Evolutionary conservation across 225 moss, liverwort and hornwort species (phyloP), one percentile per base, ranked within the genome.

Genomic region (Bryoerythrophyllum caledonicum): DNA sequence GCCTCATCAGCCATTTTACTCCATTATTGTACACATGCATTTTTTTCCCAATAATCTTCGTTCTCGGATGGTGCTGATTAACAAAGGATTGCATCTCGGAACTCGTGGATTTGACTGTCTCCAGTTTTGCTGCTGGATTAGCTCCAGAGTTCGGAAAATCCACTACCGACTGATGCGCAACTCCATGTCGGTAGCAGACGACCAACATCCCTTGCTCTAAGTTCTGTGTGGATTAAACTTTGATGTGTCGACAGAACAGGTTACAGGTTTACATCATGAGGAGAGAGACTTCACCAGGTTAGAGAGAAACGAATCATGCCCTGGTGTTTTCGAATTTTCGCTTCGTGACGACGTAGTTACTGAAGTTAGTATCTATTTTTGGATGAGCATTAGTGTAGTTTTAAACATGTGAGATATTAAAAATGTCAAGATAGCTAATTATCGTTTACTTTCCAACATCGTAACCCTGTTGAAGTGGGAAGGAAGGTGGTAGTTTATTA

Each of bases 1-100:
- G 72, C 67, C 71, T 56, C 67, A 67, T 75, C 79, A 67, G 55
- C 79, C 71, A 67, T 48, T 60, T 46, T 26, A 75, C 72, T 62
- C 62, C 59, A 53, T 61, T 72, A 27, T 48, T 79, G 61, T 71
- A 71, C 28, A 62, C 60, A 75, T 75, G 55, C 75, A 83, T 61
- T 83, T 71, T 79, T 75, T 48, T 46, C 5, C 38, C 7, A 71
- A 66, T 61, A 71, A 56, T 35, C 54, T 60, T 40, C 37, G 38
- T 14, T 8, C 60, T 71, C 46, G 44, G 54, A 65, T 44, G 21
- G 34, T 41, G 44, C 61, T 10, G 6, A 79, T 78, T 60, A 34
- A 52, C 6, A 51, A 32, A 32, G 32, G n/a, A 21, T 26, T 38
- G 38, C 63, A 37, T 74, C 52, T 63, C 11, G 9, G 51, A 52